phyloP scores from a whole-genome alignment of 139 green algal genomes.

The Picochlorum sp. region DNA sequence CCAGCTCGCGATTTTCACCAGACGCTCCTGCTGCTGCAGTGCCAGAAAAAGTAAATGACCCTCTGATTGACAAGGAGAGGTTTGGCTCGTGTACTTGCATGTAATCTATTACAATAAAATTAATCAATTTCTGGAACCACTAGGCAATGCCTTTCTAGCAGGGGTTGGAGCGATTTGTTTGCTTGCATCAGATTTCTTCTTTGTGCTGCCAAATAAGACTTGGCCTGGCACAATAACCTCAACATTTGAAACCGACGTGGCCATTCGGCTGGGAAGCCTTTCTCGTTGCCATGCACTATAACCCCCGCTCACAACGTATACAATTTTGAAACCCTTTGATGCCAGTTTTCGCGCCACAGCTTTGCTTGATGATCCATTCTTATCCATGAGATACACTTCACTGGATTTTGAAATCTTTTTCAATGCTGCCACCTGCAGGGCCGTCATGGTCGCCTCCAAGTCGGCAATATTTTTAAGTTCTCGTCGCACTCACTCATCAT shows the following conservation, averaged over 20 bases:
- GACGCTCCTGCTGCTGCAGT: neutral
- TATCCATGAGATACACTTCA: conserved; percentile 72
- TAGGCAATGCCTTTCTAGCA: neutral
- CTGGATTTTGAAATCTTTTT: conserved; percentile 52
- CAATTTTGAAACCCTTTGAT: conserved; percentile 53
- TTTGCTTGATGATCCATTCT: conserved; percentile 48
- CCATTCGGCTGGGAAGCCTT: conserved; percentile 50
- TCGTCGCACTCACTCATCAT: conserved; percentile 52
- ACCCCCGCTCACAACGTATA: conserved; percentile 50
- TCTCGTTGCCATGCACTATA: conserved; percentile 33
- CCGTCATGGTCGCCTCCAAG: conserved; percentile 54
- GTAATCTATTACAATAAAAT: neutral
- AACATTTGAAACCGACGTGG: conserved; percentile 23
- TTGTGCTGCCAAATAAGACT: conserved; percentile 1
- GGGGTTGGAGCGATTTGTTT: neutral
- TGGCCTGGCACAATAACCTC: conserved; percentile 24
- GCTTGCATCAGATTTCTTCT: neutral
- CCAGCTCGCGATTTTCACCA: neutral
- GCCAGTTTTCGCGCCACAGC: conserved; percentile 24
- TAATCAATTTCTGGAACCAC: neutral
- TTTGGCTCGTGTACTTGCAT: neutral
- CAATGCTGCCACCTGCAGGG: conserved; percentile 66
- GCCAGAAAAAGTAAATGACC: neutral
- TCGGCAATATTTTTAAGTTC: conserved; percentile 48
- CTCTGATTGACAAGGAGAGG: neutral